phyloP scores from a whole-genome alignment of 176 grass and related monocot species.

The Metroxylon sagu region DNA sequence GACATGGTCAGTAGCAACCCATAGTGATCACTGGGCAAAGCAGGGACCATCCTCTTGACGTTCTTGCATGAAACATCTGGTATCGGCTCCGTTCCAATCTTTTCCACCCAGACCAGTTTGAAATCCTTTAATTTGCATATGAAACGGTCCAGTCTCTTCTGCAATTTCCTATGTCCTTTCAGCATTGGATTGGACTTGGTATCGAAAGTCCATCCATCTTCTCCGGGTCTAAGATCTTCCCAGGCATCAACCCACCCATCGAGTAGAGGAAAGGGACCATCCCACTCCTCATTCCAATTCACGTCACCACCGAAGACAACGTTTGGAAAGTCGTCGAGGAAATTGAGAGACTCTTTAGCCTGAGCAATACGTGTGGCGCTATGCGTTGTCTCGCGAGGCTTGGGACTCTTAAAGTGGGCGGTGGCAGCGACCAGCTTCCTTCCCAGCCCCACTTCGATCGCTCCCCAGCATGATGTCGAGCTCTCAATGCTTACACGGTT shows the following conservation, averaged over 20 bases:
- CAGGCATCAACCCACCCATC: background rate
- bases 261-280: background rate
- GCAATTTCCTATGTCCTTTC: too few species aligned
- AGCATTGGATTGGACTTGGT: background rate
- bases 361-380: background rate
- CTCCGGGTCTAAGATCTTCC: background rate
- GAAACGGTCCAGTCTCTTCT: too few species aligned
- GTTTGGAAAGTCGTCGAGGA: background rate
- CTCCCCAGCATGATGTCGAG: too few species aligned
- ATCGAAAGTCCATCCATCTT: background rate
- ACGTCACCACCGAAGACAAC: background rate
- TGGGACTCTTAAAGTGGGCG: background rate
- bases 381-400: background rate
- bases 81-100: too few species aligned
- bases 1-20: too few species aligned
- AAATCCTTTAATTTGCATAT: too few species aligned
- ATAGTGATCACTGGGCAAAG: too few species aligned
- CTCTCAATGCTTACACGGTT: too few species aligned
- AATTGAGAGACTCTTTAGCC: background rate
- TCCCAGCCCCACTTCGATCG: too few species aligned
- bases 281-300: background rate
- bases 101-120: too few species aligned
- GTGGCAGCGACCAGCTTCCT: background rate
- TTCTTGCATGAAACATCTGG: too few species aligned
- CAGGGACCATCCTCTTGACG: too few species aligned